Conservation (phyloP, 371 early-diverging fungal species). For the Lichtheimia ramosa region DNA sequence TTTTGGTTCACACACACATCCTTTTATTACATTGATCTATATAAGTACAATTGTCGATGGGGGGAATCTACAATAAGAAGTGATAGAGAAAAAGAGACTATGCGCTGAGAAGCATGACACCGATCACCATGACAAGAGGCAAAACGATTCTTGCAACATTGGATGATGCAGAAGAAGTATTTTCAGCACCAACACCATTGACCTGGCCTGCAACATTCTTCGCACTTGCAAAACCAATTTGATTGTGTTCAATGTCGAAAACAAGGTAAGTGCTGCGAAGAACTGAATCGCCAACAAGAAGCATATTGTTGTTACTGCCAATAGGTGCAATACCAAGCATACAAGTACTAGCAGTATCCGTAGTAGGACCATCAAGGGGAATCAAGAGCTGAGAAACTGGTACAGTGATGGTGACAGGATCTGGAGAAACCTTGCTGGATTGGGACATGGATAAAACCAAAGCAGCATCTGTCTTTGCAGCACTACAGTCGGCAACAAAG, state of each 20-base stretch:
- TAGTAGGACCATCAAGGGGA: conserved; percentile 24
- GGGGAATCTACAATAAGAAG: too few species aligned
- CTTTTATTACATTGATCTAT: too few species aligned
- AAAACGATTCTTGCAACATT: too few species aligned
- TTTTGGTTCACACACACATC: too few species aligned
- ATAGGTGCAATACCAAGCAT: conserved; percentile 43
- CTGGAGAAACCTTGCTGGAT: conserved; percentile 1
- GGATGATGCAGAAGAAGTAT: not conserved
- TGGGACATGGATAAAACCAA: conserved; percentile 33
- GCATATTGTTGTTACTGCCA: conserved; percentile 16
- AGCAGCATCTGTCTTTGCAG: conserved; percentile 20
- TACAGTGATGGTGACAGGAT: conserved; percentile 25
- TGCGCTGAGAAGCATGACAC: too few species aligned
- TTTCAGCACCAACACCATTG: conserved; percentile 16
- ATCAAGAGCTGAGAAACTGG: conserved; percentile 38
- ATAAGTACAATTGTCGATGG: too few species aligned
- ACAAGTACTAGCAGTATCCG: conserved; percentile 20
- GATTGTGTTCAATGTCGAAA: conserved; percentile 37
- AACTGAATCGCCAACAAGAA: conserved; percentile 39
- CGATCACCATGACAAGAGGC: too few species aligned
- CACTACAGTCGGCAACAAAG: conserved; percentile 23
- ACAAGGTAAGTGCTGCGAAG: conserved; percentile 43
- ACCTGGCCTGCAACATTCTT: conserved; percentile 26
- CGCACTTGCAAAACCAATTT: conserved; percentile 44
- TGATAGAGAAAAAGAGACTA: too few species aligned